A percentile compares a stretch with the other conserved stretches of the same genome.
These are phyloP conservation scores for Pseudogymnoascus sp. DNA, from an alignment of 2,329 filamentous ascomycete genomes.

Conservation along the genomic window DNA sequence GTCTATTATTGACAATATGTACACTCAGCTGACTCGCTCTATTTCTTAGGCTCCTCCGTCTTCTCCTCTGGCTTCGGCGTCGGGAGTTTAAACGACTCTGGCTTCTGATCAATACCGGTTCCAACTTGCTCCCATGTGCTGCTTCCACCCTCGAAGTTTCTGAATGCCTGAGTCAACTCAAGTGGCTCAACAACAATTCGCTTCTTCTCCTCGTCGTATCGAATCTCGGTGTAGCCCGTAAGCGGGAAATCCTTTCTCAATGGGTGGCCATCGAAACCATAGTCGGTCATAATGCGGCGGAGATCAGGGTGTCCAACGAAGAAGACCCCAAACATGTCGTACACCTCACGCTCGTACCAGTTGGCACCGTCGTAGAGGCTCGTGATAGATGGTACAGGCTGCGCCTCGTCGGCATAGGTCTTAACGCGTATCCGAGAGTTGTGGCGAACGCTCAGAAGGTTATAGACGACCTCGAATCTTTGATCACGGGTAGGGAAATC, in stretches of 20 bases:
- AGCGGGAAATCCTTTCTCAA: constrained; percentile 96
- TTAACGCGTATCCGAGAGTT: constrained; percentile 96
- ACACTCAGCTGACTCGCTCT: constrained; percentile 26
- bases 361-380: constrained; percentile 88
- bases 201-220: constrained; percentile 99
- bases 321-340: constrained; percentile 96
- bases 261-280: constrained; percentile 96
- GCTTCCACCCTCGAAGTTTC: constrained; percentile 90
- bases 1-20: constrained; percentile 8
- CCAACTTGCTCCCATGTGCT: constrained; percentile 65
- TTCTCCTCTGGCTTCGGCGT: constrained; percentile 92
- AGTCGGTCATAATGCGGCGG: constrained; percentile 97
- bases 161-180: constrained; percentile 95
- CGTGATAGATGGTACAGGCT: constrained; percentile 82
- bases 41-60: constrained; percentile 88
- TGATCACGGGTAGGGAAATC: constrained; percentile 94
- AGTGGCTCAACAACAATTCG: constrained; percentile 95
- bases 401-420: constrained; percentile 95
- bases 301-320: constrained; percentile 93
- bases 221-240: constrained; percentile 95
- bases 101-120: constrained; percentile 66
- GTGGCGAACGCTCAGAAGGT: constrained; percentile 88
- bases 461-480: constrained; percentile 97
- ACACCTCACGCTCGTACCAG: constrained; percentile 98
- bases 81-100: constrained; percentile 86